phyloP scores from a whole-genome alignment of 192 early-diverging fungal genomes.

The Rhizophagus clarus region DNA sequence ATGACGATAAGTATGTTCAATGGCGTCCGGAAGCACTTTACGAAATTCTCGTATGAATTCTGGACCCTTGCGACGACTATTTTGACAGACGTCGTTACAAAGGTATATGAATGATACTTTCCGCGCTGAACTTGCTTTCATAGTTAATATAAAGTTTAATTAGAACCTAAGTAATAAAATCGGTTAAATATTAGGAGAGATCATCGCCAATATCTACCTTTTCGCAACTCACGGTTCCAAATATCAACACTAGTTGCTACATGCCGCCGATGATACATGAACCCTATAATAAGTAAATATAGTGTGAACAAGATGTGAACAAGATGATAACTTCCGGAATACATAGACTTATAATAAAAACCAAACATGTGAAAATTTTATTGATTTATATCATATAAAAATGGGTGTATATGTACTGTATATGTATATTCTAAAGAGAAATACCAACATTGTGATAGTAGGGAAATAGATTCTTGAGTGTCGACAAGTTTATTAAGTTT shows the following conservation, averaged over 20 bases:
- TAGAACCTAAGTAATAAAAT: not conserved
- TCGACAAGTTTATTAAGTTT: slow-evolving; percentile 34
- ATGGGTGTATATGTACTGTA: no score
- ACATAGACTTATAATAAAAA: not conserved
- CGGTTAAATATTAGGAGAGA: not conserved
- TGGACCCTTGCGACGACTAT: slow-evolving; percentile 31
- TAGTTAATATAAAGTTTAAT: not conserved
- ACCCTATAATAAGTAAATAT: slow-evolving; percentile 16
- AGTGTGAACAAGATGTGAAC: not conserved
- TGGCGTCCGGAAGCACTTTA: slow-evolving; percentile 16
- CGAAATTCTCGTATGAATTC: slow-evolving; percentile 31
- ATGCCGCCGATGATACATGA: slow-evolving; percentile 34
- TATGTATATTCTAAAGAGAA: not conserved
- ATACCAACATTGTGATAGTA: slow-evolving; percentile 36
- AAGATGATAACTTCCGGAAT: not conserved
- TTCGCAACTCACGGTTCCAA: slow-evolving; percentile 21
- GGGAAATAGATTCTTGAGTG: slow-evolving; percentile 36
- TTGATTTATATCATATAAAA: not conserved
- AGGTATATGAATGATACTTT: slow-evolving; percentile 33
- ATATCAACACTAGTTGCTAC: slow-evolving; percentile 32
- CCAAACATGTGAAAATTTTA: not conserved
- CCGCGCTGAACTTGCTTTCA: slow-evolving; percentile 12
- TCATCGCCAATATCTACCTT: slow-evolving; percentile 11
- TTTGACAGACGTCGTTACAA: slow-evolving; percentile 34
- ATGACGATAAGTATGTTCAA: slow-evolving; percentile 23